Percentiles rank a stretch among this genome's conserved stretches.
Evolutionary conservation across 164 flowering plant genomes (phyloP).

Genomic region (Vitis riparia): DNA sequence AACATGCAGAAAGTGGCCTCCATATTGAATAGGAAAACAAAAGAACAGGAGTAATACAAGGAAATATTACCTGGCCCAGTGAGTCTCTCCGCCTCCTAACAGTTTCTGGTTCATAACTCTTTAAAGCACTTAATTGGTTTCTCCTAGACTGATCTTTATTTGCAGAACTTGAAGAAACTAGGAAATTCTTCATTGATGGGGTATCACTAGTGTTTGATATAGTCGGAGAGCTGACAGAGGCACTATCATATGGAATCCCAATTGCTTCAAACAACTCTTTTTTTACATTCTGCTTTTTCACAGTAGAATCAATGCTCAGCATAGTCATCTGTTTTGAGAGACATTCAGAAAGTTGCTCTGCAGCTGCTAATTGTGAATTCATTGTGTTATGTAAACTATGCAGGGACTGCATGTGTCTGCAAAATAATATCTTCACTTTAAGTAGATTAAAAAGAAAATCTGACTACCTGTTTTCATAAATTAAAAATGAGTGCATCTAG

Average conservation of each 20-base stretch:
- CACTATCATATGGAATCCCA: constrained; percentile 69
- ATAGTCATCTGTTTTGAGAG: constrained; percentile 84
- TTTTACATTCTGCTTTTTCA: constrained; percentile 43
- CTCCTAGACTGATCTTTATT: constrained; percentile 45
- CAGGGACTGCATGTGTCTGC: constrained; percentile 67
- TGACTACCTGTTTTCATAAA: neutral
- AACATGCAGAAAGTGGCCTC: neutral
- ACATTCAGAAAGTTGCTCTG: constrained; percentile 81
- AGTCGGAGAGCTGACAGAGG: constrained; percentile 57
- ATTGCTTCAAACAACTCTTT: constrained; percentile 83
- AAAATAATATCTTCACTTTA: constrained; percentile 4
- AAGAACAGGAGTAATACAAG: neutral
- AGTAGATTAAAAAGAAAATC: neutral
- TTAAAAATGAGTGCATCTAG: neutral
- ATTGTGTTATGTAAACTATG: constrained; percentile 69
- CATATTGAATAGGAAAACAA: neutral
- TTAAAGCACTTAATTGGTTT: constrained; percentile 34
- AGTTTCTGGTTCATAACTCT: constrained; percentile 68
- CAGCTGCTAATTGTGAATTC: constrained; percentile 78
- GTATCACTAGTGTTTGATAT: constrained; percentile 25
- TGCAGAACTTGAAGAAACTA: constrained; percentile 34
- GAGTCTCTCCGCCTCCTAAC: constrained; percentile 92
- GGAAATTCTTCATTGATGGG: constrained; percentile 29
- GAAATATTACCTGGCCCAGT: constrained; percentile 59
- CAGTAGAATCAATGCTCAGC: constrained; percentile 55